Base-by-base conservation (phyloP, 2,329 filamentous ascomycete species). In the Metarhizium brunneum region DNA sequence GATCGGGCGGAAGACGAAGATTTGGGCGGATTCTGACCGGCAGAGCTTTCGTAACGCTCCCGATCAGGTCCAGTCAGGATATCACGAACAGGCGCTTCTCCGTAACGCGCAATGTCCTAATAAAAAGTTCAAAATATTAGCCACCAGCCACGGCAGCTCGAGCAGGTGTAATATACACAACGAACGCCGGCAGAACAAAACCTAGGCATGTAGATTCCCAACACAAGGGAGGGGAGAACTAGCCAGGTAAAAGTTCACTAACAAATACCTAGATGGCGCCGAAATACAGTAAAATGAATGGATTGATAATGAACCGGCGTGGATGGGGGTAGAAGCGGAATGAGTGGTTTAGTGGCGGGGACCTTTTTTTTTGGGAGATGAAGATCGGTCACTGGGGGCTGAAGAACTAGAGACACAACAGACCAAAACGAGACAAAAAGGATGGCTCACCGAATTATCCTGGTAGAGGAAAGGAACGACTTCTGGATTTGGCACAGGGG, bases 381-480 rank as follows among this genome's bases (percentile, higher is more conserved):
- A 55, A 52, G 49, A 55, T 52, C 25, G 38, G 49, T 52, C 25
- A 14, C 30, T 7, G 50, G n/a, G 42, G 48, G 45, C n/a, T 32
- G 30, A 30, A 48, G 32, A 29, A 51, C 18, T 16, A 20, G 45
- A 42, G 50, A 38, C 25, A 50, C 18, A 11, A 38, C 47, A 36
- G 30, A 18, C 6, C 16, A 47, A 7, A 50, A 54, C 35, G 35
- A 53, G 47, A 47, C 56, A 55, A 47, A 40, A 40, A 29, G 32
- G n/a, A 48, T 16, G 20, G 50, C 84, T 76, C 70, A 89, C 86
- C 75, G 89, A 68, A 57, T 72, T 73, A 57, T 94, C 90, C 71
- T 97, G 94, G 68, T 94, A 97, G 59, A 95, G 80, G 80, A 96
- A 99, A n/a, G 94, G 94, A 43, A 95, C 94, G 56, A 99, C 91